Percentiles rank a stretch among this genome's conserved stretches.
phyloP scores from a whole-genome alignment of 2,329 filamentous ascomycete genomes.

The Trichoderma cornu-damae region DNA sequence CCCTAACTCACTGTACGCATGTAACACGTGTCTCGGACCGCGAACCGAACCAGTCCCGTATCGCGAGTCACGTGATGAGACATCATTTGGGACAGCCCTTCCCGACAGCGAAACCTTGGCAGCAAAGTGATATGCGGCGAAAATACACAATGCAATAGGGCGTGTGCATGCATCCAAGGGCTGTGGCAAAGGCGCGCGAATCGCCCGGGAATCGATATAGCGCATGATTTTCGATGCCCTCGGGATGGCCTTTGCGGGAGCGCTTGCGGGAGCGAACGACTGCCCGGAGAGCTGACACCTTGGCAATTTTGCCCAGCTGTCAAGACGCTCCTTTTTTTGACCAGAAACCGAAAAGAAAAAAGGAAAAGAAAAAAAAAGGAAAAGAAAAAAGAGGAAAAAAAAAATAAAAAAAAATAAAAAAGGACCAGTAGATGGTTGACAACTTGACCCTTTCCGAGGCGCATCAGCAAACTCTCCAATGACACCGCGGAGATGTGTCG shows the following conservation, averaged over 20 bases:
- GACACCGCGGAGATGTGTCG: constrained; percentile 1
- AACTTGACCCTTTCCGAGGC: not conserved
- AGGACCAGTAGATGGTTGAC: not conserved
- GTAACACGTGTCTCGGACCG: not conserved
- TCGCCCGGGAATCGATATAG: not conserved
- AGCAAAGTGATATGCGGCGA: not conserved
- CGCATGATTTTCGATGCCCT: not conserved
- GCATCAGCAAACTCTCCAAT: not conserved
- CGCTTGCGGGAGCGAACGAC: not conserved
- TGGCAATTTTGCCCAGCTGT: not conserved
- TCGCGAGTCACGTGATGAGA: not conserved
- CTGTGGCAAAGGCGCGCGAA: not conserved
- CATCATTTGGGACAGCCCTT: not conserved
- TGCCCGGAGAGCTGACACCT: not conserved
- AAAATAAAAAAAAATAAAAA: too few relatives aligned
- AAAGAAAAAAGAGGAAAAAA: too few relatives aligned
- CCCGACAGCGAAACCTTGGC: not conserved
- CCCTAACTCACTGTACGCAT: too few relatives aligned
- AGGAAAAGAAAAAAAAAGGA: too few relatives aligned
- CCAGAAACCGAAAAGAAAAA: too few relatives aligned
- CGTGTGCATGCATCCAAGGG: not conserved
- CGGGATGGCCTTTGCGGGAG: not conserved
- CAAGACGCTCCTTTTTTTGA: not conserved
- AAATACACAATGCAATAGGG: not conserved
- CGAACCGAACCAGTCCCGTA: not conserved